Conservation (phyloP, 306 rosid genomes). For the Sesbania bispinosa region DNA sequence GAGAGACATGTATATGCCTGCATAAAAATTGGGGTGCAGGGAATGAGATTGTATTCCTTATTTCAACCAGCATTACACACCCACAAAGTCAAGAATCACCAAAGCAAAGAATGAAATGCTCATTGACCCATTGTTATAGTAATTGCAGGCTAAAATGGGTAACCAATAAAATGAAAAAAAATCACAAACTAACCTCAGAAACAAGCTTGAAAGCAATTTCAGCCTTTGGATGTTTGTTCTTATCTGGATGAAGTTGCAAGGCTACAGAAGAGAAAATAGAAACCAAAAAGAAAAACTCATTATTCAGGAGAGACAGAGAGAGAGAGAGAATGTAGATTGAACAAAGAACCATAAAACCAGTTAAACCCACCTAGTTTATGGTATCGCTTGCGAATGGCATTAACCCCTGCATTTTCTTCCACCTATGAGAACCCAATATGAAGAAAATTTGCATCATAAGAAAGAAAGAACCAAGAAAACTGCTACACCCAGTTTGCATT, state of each 20-base stretch:
- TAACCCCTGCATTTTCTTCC: conserved; percentile 67
- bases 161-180: not conserved
- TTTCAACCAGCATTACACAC: not conserved
- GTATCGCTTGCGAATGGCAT: conserved; percentile 67
- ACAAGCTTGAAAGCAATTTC: conserved; percentile 96
- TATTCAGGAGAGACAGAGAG: not conserved
- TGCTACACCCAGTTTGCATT: not conserved
- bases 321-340: conserved; percentile 14
- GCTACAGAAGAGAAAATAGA: conserved; percentile 43
- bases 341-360: not conserved
- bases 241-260: conserved; percentile 93
- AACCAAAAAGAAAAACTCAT: not conserved
- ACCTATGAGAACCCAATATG: conserved; percentile 54
- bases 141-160: not conserved
- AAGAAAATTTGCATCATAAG: conserved; percentile 15
- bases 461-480: not conserved
- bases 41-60: not conserved
- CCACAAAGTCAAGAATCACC: no score
- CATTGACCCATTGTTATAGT: not conserved
- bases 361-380: conserved; percentile 75
- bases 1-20: conserved; percentile 81
- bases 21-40: not conserved
- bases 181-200: conserved; percentile 65
- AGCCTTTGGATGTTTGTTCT: conserved; percentile 86
- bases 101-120: not conserved